A percentile compares a stretch with the other conserved stretches of the same genome.
These are phyloP conservation scores for Trichoderma aggressivum DNA, from an alignment of 2,329 filamentous ascomycete species.

Conservation along the genomic window DNA sequence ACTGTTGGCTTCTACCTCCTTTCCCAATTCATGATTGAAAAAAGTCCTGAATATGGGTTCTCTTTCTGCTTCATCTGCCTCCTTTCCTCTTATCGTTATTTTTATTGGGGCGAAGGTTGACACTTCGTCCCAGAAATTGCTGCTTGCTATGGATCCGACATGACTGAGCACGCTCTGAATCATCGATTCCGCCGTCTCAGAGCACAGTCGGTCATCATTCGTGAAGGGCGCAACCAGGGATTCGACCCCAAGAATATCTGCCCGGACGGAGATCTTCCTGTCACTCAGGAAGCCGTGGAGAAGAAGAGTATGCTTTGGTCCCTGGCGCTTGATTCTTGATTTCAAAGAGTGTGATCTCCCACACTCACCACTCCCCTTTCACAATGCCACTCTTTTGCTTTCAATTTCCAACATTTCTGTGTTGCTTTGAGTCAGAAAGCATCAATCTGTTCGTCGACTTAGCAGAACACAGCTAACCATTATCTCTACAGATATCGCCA, in stretches of 20 bases:
- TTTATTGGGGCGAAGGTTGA: constrained; percentile 31
- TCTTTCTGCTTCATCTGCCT: not conserved
- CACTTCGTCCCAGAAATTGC: constrained; percentile 43
- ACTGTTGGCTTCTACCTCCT: not conserved
- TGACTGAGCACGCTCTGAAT: constrained; percentile 45
- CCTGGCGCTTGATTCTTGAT: not conserved
- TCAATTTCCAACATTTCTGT: not conserved
- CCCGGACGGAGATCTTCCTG: constrained; percentile 35
- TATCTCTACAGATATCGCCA: constrained; percentile 51
- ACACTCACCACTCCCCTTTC: not conserved
- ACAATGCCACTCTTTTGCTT: not conserved
- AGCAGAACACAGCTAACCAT: not conserved
- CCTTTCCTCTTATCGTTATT: not conserved
- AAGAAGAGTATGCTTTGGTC: constrained; percentile 38
- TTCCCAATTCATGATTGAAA: not conserved
- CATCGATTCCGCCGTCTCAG: constrained; percentile 51
- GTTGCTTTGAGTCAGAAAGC: not conserved
- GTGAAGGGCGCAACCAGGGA: constrained; percentile 33
- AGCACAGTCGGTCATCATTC: constrained; percentile 40
- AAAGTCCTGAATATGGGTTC: not conserved
- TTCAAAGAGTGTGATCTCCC: not conserved
- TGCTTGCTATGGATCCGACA: constrained; percentile 48
- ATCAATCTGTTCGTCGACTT: not conserved
- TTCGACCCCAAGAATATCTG: constrained; percentile 44
- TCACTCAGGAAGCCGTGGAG: constrained; percentile 38